Percentiles rank a stretch among this genome's conserved stretches.
These are phyloP conservation scores for Penicillium vulpinum DNA, from an alignment of 2,329 filamentous ascomycete genomes.

Conservation along the genomic window DNA sequence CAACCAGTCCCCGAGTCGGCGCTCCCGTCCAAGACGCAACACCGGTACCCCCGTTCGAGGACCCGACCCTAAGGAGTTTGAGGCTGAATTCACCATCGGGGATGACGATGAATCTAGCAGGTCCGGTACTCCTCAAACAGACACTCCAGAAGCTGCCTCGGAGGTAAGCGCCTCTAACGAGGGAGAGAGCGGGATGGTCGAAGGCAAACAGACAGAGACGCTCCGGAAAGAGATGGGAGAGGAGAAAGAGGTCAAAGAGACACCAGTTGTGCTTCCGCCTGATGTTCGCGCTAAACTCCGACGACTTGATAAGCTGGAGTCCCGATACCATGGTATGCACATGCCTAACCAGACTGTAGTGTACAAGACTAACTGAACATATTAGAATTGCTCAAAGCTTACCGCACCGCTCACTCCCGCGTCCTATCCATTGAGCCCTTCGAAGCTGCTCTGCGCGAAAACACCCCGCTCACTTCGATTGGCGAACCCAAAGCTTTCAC, in stretches of 20 bases:
- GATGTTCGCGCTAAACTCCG: slow-evolving; percentile 75
- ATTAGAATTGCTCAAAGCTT: slow-evolving; percentile 85
- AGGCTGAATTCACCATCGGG: slow-evolving; percentile 81
- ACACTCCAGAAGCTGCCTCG: slow-evolving; percentile 38
- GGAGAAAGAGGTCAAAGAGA: slow-evolving; percentile 23
- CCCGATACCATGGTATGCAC: slow-evolving; percentile 73
- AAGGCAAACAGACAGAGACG: slow-evolving; percentile 21
- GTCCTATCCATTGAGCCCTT: slow-evolving; percentile 89
- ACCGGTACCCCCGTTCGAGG: slow-evolving; percentile 53
- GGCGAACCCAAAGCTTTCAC: slow-evolving; percentile 78
- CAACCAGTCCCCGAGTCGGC: slow-evolving; percentile 31
- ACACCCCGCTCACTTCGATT: slow-evolving; percentile 88
- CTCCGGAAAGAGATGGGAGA: slow-evolving; percentile 20
- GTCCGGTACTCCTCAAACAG: slow-evolving; percentile 58
- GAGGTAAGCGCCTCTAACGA: slow-evolving; percentile 19
- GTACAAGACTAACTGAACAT: slow-evolving; percentile 4
- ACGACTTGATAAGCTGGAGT: slow-evolving; percentile 86
- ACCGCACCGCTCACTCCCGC: slow-evolving; percentile 84
- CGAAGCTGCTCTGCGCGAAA: slow-evolving; percentile 84
- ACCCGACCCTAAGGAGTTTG: slow-evolving; percentile 84
- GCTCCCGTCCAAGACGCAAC: slow-evolving; percentile 37
- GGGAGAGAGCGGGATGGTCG: slow-evolving; percentile 24
- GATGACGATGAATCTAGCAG: slow-evolving; percentile 72
- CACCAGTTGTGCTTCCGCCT: slow-evolving; percentile 62
- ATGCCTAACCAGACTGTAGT: slow-evolving; percentile 1